Conservation (phyloP, 78 protist genomes). For the Dictyostelium purpureum region DNA sequence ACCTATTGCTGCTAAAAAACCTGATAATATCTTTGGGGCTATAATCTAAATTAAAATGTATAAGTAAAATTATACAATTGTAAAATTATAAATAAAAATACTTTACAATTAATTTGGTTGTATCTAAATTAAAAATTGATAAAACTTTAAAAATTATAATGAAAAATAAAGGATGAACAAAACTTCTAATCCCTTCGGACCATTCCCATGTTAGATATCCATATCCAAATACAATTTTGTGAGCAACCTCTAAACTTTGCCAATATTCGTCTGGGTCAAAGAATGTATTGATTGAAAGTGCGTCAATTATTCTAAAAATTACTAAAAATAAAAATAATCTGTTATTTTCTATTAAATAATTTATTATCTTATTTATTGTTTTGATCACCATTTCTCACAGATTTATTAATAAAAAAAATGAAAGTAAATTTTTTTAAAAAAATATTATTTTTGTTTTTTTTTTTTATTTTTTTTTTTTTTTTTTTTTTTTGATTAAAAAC, state of each 20-base stretch:
- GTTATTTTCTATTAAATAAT: background rate
- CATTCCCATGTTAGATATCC: conserved; percentile 93
- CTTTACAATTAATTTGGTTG: conserved; percentile 29
- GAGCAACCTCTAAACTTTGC: conserved; percentile 90
- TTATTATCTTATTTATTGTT: background rate
- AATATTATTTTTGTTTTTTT: too few relatives aligned
- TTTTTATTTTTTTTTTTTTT: too few relatives aligned
- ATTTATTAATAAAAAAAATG: background rate
- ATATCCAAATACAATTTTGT: conserved; percentile 81
- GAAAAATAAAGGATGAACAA: conserved; percentile 75
- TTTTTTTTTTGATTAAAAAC: background rate
- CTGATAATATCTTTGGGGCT: conserved; percentile 71
- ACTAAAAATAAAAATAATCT: conserved; percentile 5
- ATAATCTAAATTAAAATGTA: conserved; percentile 5
- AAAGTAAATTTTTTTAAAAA: too few relatives aligned
- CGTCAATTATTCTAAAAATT: conserved; percentile 17
- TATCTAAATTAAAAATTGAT: conserved; percentile 67
- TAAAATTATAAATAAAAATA: background rate
- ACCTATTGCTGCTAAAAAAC: conserved; percentile 39
- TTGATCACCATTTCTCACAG: background rate
- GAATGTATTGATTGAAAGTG: conserved; percentile 61
- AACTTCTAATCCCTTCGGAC: conserved; percentile 82
- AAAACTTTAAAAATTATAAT: conserved; percentile 43
- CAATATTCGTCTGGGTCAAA: conserved; percentile 90
- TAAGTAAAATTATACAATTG: background rate